Evolutionary conservation across 768 basidiomycete genomes (phyloP), one percentile per base, ranked within the genome.

Genomic region (Rhodotorula kratochvilovae): DNA sequence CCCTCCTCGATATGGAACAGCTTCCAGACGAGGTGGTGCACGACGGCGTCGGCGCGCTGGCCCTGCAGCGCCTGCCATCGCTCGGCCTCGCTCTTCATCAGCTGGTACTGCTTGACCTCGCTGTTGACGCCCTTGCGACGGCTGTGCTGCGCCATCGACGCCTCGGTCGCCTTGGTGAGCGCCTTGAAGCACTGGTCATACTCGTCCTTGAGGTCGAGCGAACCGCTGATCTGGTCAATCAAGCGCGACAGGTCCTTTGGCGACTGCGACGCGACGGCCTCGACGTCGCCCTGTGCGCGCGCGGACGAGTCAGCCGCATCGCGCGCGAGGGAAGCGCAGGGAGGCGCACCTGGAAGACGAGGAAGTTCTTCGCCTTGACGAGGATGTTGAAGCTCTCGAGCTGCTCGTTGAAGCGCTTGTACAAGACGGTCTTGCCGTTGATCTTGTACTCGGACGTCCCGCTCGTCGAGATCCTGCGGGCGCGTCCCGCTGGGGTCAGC

Each of bases 321-420:
- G n/a, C 31, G 46, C 17, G 25, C 58, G 48, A 25, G 25, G 12
- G 12, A 19, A 73, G 74, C 79, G 15, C n/a, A n/a, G 4, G 23
- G 17, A 7, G 19, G 33, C 54, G 54, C 33, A 55, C 54, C 54
- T 99, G 96, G 83, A 99, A 98, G 19, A 98, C 96, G 63, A 98
- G 88, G 78, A 98, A 99, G 82, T 98, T 98, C 83, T 97, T 97
- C 21, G 96, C 96, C 82, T 96, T 97, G 78, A 98, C 93, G 58
- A 98, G 90, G 78, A 99, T 91, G 78, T 97, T 96, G 77, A 96
- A 93, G 13, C 85, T 83, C 66, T 90, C 85, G 35, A 99, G 88
- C 21, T 91, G 90, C 11, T 88, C 84, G 70, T 96, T 96, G 83
- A 98, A 99, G 3, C 86, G 86, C 21, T 88, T 85, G 80, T 94